Evolutionary conservation across 1,139 yeast species (phyloP).

Genomic region (Lodderomyces margitis): DNA sequence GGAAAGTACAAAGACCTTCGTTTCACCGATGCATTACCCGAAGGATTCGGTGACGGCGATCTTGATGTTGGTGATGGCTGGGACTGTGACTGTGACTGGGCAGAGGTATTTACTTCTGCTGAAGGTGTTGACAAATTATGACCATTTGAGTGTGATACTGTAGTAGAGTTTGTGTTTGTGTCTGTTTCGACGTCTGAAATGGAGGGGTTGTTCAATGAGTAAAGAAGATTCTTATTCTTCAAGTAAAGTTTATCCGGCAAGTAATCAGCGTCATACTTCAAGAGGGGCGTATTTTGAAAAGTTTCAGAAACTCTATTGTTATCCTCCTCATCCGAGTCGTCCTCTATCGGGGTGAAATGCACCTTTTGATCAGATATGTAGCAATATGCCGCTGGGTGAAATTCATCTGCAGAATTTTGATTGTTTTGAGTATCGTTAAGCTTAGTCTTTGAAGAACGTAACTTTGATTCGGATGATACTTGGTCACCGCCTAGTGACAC

Average conservation of each 20-base stretch:
- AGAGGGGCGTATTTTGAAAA: conserved; percentile 1
- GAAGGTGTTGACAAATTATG: background rate
- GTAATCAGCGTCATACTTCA: conserved; percentile 17
- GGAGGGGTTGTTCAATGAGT: conserved; percentile 45
- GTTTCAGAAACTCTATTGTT: background rate
- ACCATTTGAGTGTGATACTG: background rate
- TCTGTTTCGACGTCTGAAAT: conserved; percentile 40
- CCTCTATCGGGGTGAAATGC: conserved; percentile 37
- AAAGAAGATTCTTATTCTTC: conserved; percentile 38
- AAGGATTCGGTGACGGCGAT: conserved; percentile 18
- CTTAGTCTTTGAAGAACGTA: background rate
- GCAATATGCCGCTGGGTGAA: conserved; percentile 33
- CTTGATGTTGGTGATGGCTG: background rate
- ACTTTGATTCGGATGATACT: background rate
- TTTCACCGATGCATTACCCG: conserved; percentile 15
- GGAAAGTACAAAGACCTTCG: conserved; percentile 41
- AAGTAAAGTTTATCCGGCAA: conserved; percentile 27
- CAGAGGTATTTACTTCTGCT: too few species aligned
- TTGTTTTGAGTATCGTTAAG: background rate
- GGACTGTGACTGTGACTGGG: background rate
- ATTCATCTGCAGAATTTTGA: background rate
- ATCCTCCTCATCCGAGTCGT: conserved; percentile 3
- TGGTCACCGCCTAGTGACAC: background rate
- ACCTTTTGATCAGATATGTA: conserved; percentile 38
- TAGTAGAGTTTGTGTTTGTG: conserved; percentile 6